Percentiles rank a stretch among this genome's conserved stretches.
phyloP scores from a whole-genome alignment of 805 yeast species.

The Wickerhamomyces pijperi region DNA sequence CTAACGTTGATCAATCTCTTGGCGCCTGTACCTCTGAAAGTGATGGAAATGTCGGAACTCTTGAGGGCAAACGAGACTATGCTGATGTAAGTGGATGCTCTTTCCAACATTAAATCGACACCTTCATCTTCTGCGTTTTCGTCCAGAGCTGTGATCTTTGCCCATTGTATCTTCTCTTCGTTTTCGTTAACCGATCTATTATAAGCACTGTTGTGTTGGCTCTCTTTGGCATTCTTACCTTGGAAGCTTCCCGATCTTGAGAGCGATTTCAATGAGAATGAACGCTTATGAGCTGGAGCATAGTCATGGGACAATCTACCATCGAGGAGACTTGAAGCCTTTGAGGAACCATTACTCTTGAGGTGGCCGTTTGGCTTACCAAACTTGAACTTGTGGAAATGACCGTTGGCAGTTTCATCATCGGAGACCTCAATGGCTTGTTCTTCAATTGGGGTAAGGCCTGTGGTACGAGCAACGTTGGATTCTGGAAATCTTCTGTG shows the following conservation, averaged over 20 bases:
- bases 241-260: not conserved
- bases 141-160: too few species aligned
- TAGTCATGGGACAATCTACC: not conserved
- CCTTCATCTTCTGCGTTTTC: slow-evolving; percentile 21
- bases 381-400: not conserved
- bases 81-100: slow-evolving; percentile 67
- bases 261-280: not conserved
- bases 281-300: not conserved
- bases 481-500: not conserved
- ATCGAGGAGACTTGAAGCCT: not conserved
- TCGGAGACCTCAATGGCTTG: not conserved
- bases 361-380: not conserved
- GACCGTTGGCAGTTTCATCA: not conserved
- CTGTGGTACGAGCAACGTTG: not conserved
- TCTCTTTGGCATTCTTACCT: not conserved
- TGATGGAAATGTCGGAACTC: slow-evolving; percentile 46
- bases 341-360: too few species aligned
- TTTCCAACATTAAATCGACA: slow-evolving; percentile 52
- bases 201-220: not conserved
- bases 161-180: too few species aligned
- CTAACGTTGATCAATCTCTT: slow-evolving; percentile 67
- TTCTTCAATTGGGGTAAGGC: not conserved
- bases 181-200: slow-evolving; percentile 1
- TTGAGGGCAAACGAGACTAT: slow-evolving; percentile 46
- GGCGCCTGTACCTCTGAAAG: slow-evolving; percentile 68